Conservation (phyloP, 179 eudicot genomes). For the Gypsophila paniculata region DNA sequence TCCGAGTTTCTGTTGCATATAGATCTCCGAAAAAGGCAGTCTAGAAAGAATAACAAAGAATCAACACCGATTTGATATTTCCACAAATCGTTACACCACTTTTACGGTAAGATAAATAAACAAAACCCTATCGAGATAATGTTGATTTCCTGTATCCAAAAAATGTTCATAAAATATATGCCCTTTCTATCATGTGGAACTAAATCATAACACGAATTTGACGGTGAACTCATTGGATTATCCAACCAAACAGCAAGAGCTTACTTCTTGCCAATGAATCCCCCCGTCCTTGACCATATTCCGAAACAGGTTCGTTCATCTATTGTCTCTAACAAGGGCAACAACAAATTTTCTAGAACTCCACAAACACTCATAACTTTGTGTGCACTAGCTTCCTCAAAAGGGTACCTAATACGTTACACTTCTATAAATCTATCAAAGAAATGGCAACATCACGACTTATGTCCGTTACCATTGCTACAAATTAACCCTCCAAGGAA, state of each 20-base stretch:
- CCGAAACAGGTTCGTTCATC: neutral
- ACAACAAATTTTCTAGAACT: neutral
- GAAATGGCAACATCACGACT: neutral
- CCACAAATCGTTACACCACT: neutral
- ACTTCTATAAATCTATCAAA: neutral
- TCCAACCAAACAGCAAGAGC: neutral
- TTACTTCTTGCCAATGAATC: neutral
- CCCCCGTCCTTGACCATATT: neutral
- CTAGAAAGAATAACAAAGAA: slow-evolving; percentile 41
- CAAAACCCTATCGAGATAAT: neutral
- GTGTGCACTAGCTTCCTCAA: neutral
- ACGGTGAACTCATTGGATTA: neutral
- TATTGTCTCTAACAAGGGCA: neutral
- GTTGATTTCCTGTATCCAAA: neutral
- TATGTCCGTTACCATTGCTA: neutral
- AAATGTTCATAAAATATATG: too few species aligned
- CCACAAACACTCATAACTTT: neutral
- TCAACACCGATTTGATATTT: slow-evolving; percentile 6
- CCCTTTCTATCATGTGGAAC: neutral
- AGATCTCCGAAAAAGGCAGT: slow-evolving; percentile 74
- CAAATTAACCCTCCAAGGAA: too few species aligned
- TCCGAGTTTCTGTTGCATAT: slow-evolving; percentile 70
- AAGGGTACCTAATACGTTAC: neutral
- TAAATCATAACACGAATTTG: neutral
- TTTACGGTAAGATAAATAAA: neutral